Evolutionary conservation across 768 basidiomycete species (phyloP).

Genomic region (Cystobasidium tubakii): DNA sequence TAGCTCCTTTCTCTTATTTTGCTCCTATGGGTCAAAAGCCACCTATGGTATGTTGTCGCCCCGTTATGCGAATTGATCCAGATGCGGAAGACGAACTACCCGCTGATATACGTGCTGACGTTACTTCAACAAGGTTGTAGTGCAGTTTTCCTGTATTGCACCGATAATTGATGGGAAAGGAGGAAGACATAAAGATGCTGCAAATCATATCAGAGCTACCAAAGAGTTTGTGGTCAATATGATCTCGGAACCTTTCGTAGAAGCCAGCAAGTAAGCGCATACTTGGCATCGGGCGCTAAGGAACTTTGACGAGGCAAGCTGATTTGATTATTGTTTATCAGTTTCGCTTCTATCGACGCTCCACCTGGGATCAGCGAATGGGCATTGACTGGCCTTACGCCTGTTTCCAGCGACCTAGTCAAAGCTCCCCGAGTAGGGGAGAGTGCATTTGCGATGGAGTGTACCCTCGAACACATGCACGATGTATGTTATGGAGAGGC

Average conservation of each 20-base stretch:
- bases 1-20: background rate
- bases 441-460: constrained; percentile 51
- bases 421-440: constrained; percentile 50
- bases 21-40: background rate
- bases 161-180: constrained; percentile 17
- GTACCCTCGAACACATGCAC: constrained; percentile 34
- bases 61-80: background rate
- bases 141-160: background rate
- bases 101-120: constrained; percentile 45
- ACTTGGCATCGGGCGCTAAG: no score
- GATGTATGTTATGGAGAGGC: background rate
- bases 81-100: no score
- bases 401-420: constrained; percentile 44
- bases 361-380: constrained; percentile 50
- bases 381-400: constrained; percentile 45
- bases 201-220: constrained; percentile 61
- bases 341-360: constrained; percentile 49
- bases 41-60: constrained; percentile 46
- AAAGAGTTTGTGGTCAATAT: constrained; percentile 68
- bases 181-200: constrained; percentile 54
- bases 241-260: constrained; percentile 60
- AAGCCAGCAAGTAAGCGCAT: constrained; percentile 50
- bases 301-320: no score
- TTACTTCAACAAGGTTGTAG: constrained; percentile 44
- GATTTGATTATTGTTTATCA: no score